Evolutionary conservation across 2,329 filamentous ascomycete genomes (phyloP).

Genomic region (Chrysoporthe puriensis): DNA sequence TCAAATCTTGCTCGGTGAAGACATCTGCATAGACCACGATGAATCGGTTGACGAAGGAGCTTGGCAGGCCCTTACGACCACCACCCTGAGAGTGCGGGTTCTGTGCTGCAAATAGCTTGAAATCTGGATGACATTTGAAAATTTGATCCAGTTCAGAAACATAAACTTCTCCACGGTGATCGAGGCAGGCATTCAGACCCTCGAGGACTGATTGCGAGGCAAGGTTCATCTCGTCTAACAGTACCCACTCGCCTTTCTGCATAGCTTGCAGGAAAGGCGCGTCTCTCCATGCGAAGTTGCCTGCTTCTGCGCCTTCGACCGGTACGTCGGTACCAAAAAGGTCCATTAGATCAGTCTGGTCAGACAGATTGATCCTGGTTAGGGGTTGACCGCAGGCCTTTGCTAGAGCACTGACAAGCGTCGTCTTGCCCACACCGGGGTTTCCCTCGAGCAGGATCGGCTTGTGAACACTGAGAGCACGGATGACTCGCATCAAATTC

Average conservation of each 20-base stretch:
- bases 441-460: constrained; percentile 94
- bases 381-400: constrained; percentile 78
- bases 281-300: constrained; percentile 93
- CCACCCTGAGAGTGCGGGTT: constrained; percentile 98
- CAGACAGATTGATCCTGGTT: constrained; percentile 94
- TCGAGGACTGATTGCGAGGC: constrained; percentile 96
- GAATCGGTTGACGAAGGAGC: constrained; percentile 97
- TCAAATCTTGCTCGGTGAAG: constrained; percentile 79
- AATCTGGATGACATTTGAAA: constrained; percentile 85
- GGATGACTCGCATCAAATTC: constrained; percentile 88
- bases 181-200: constrained; percentile 92
- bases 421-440: constrained; percentile 98
- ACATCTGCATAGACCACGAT: constrained; percentile 96
- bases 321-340: constrained; percentile 96
- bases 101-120: constrained; percentile 94
- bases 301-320: constrained; percentile 87
- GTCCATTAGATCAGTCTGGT: constrained; percentile 97
- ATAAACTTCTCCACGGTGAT: constrained; percentile 95
- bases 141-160: constrained; percentile 93
- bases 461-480: constrained; percentile 85
- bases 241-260: constrained; percentile 95
- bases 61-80: constrained; percentile 89
- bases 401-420: constrained; percentile 83
- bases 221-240: constrained; percentile 98
- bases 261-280: constrained; percentile 95